Conservation (phyloP, 148 eudicot genomes). For the Chenopodium formosanum region DNA sequence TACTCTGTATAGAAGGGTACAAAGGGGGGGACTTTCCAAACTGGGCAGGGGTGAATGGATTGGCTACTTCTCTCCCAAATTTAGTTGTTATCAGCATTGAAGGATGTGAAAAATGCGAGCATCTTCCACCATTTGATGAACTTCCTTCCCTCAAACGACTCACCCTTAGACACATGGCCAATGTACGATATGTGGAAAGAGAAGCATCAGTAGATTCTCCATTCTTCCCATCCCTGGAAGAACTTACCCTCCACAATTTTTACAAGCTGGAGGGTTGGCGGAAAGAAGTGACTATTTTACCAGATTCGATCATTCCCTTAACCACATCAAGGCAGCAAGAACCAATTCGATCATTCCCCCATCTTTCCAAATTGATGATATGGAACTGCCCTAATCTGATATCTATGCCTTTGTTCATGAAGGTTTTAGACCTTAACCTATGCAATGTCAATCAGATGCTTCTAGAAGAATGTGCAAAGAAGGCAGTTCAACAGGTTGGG, state of each 20-base stretch:
- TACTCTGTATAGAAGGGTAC: constrained; percentile 32
- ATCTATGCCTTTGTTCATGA: constrained; percentile 21
- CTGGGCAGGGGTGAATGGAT: constrained; percentile 22
- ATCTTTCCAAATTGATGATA: constrained; percentile 27
- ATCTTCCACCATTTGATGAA: constrained; percentile 31
- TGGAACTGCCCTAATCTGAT: constrained; percentile 33
- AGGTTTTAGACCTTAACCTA: constrained; percentile 19
- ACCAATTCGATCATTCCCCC: constrained; percentile 6
- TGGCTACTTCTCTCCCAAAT: constrained; percentile 23
- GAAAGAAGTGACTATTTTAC: not conserved
- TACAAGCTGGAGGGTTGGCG: constrained; percentile 23
- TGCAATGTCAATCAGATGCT: constrained; percentile 26
- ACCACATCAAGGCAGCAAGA: not conserved
- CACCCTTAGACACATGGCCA: constrained; percentile 36
- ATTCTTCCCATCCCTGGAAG: constrained; percentile 14
- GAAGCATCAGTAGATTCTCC: not conserved
- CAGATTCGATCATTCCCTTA: no score
- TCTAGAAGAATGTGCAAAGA: constrained; percentile 20
- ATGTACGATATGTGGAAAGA: constrained; percentile 14
- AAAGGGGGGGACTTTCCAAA: constrained; percentile 24
- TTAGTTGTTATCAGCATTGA: constrained; percentile 31
- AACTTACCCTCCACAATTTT: constrained; percentile 34
- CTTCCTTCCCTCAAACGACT: constrained; percentile 20
- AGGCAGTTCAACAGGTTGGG: not conserved
- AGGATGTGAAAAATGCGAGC: constrained; percentile 29